Percentiles rank a stretch among this genome's conserved stretches.
Evolutionary conservation across 2,329 filamentous ascomycete species (phyloP).

Genomic region (Aspergillus sp.): DNA sequence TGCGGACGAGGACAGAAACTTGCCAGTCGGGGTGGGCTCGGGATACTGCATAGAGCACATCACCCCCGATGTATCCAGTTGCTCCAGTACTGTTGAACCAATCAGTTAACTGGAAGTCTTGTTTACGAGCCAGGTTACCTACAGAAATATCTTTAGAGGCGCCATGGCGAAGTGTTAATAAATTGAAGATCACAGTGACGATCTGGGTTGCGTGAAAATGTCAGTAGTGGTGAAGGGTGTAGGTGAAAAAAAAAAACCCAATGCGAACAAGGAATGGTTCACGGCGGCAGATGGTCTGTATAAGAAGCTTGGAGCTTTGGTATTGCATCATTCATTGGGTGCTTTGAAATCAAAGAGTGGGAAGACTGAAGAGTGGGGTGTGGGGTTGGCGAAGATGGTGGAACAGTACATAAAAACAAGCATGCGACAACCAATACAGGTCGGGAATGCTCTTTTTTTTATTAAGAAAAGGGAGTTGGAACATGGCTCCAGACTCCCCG

Average conservation of each 20-base stretch:
- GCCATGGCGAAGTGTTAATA: slow-evolving; percentile 20
- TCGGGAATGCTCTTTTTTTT: no score
- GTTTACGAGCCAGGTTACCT: slow-evolving; percentile 7
- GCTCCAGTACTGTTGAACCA: slow-evolving; percentile 44
- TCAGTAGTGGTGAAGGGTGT: background rate
- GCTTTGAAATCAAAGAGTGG: slow-evolving; percentile 30
- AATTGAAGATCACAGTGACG: background rate
- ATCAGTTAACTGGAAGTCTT: background rate
- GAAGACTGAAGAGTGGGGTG: slow-evolving; percentile 10
- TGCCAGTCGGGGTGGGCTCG: slow-evolving; percentile 50
- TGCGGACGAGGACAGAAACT: slow-evolving; percentile 45
- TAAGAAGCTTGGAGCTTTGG: background rate
- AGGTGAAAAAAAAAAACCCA: background rate
- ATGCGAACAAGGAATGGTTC: background rate
- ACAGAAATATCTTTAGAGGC: slow-evolving; percentile 36
- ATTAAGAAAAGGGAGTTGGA: no score
- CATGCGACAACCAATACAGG: background rate
- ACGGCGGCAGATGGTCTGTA: background rate
- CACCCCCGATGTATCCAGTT: slow-evolving; percentile 57
- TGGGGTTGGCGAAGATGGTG: slow-evolving; percentile 1
- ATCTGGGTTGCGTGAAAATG: background rate
- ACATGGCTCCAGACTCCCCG: no score
- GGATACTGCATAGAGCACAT: slow-evolving; percentile 48
- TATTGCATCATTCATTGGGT: slow-evolving; percentile 11
- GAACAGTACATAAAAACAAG: background rate